Conservation (phyloP, 345 rosid species). For the Aquilaria yunnanensis region DNA sequence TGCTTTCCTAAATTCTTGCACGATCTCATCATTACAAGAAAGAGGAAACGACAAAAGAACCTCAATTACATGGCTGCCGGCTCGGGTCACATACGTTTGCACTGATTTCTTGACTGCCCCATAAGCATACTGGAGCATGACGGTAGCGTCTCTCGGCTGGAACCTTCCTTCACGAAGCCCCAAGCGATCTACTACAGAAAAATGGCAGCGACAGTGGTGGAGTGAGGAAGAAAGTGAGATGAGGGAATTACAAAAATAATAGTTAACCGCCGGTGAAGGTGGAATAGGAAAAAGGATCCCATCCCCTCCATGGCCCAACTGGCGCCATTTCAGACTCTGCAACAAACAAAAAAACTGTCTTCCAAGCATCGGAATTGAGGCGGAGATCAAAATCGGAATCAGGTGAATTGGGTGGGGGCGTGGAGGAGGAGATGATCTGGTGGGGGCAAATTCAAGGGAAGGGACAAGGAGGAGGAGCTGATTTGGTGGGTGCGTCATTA, state of each 20-base stretch:
- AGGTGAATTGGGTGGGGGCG: no score
- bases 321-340: no score
- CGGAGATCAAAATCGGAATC: no score
- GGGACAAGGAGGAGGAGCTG: no score
- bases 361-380: no score
- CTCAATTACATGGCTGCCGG: slow-evolving; percentile 83
- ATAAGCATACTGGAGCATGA: slow-evolving; percentile 84
- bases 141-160: slow-evolving; percentile 58
- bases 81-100: slow-evolving; percentile 78
- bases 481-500: no score
- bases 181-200: slow-evolving; percentile 66
- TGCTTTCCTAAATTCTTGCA: slow-evolving; percentile 50
- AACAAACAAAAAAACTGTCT: no score
- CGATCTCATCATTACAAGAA: slow-evolving; percentile 48
- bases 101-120: slow-evolving; percentile 85
- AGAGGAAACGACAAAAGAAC: slow-evolving; percentile 84
- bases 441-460: no score
- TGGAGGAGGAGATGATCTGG: no score
- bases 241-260: slow-evolving; percentile 2
- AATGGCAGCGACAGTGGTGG: slow-evolving; percentile 81
- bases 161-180: slow-evolving; percentile 63
- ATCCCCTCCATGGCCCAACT: no score
- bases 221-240: not conserved
- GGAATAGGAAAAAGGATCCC: not conserved
- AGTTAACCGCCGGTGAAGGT: not conserved